These are phyloP conservation scores for Spergularia azorica DNA, from an alignment of 179 eudicot species.

Conservation along the genomic window DNA sequence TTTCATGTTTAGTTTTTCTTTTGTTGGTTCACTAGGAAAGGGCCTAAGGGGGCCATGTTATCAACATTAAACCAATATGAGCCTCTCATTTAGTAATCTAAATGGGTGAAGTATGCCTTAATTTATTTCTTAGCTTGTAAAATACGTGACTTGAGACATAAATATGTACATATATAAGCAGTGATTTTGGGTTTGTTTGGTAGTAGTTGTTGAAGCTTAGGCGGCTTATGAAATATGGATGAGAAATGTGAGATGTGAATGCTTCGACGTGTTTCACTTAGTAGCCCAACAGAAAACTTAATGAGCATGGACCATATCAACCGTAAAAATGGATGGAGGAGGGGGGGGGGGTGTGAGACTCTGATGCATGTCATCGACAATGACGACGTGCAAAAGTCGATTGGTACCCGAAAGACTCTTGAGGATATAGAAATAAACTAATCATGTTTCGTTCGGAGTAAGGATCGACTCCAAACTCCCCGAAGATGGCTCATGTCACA, in stretches of 20 bases:
- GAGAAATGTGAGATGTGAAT: conserved; percentile 27
- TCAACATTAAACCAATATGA: conserved; percentile 32
- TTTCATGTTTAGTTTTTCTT: conserved; percentile 21
- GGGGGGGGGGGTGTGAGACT: too few species aligned
- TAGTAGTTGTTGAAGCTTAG: background rate
- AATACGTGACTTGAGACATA: conserved; percentile 1
- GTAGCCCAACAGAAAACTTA: background rate
- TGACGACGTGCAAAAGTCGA: too few species aligned
- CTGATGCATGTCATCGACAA: too few species aligned
- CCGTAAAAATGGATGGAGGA: too few species aligned
- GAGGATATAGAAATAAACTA: too few species aligned
- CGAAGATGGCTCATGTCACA: too few species aligned
- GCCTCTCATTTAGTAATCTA: conserved; percentile 37
- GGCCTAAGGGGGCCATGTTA: conserved; percentile 34
- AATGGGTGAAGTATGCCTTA: conserved; percentile 5
- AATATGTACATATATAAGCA: background rate
- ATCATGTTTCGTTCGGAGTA: too few species aligned
- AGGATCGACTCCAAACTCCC: too few species aligned
- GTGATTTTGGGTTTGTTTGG: conserved; percentile 7
- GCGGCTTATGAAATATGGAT: conserved; percentile 12
- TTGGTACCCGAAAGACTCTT: too few species aligned
- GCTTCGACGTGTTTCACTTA: conserved; percentile 8
- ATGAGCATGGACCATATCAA: background rate
- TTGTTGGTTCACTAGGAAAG: background rate
- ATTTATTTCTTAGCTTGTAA: background rate